phyloP scores from a whole-genome alignment of 768 basidiomycete species.

The Suillus cothurnatus region DNA sequence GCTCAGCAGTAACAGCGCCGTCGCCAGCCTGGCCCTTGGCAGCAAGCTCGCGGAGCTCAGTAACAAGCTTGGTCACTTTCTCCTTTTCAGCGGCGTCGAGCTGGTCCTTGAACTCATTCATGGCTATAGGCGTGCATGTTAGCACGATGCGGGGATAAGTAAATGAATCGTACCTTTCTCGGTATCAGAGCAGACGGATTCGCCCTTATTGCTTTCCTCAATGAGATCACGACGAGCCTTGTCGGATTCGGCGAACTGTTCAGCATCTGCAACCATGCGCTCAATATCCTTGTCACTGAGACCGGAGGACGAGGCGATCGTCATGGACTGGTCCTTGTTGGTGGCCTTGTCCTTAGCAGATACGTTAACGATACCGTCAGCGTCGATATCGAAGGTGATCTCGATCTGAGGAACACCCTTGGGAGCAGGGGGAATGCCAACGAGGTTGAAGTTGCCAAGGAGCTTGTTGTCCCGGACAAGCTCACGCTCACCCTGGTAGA shows the following conservation, averaged over 20 bases:
- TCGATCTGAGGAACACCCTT: conserved; percentile 80
- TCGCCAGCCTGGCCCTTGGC: conserved; percentile 90
- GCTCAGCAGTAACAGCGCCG: conserved; percentile 75
- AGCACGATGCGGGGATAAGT: neutral
- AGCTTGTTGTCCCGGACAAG: conserved; percentile 98
- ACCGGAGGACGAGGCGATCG: conserved; percentile 96
- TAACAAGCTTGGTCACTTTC: conserved; percentile 86
- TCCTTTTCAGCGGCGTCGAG: conserved; percentile 91
- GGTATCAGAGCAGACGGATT: conserved; percentile 91
- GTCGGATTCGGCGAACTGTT: conserved; percentile 92
- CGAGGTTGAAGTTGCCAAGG: conserved; percentile 99
- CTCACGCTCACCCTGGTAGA: conserved; percentile 99
- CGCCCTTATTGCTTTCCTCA: conserved; percentile 96
- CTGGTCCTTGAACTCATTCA: conserved; percentile 98
- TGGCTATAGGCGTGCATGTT: conserved; percentile 49
- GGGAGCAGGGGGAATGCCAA: conserved; percentile 87
- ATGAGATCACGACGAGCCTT: conserved; percentile 86
- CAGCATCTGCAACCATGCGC: conserved; percentile 93
- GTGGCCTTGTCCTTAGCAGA: conserved; percentile 95
- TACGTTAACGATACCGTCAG: conserved; percentile 97
- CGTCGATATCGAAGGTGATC: conserved; percentile 97
- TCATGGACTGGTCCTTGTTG: conserved; percentile 91
- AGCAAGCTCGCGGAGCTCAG: conserved; percentile 86
- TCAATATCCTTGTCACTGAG: conserved; percentile 96
- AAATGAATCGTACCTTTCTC: conserved; percentile 73